Conservation (phyloP, 2,329 filamentous ascomycete genomes). For the Zymoseptoria brevis region DNA sequence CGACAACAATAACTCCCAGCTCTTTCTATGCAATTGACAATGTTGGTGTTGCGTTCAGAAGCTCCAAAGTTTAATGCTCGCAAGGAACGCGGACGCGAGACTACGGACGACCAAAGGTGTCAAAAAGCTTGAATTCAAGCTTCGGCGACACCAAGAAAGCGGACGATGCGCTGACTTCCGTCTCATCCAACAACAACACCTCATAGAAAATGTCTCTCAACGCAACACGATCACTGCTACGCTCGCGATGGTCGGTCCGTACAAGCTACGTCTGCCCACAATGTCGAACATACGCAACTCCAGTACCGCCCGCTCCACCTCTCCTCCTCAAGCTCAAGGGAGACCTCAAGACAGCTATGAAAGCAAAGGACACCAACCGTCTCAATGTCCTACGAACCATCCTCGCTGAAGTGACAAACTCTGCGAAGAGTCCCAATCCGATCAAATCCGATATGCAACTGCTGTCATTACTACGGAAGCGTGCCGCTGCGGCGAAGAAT, state of each 20-base stretch:
- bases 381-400: slow-evolving; percentile 62
- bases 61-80: slow-evolving; percentile 1
- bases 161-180: too few relatives aligned
- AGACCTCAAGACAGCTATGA: slow-evolving; percentile 43
- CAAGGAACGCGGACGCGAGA: slow-evolving; percentile 1
- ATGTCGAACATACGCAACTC: slow-evolving; percentile 22
- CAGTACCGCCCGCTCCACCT: slow-evolving; percentile 26
- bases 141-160: too few relatives aligned
- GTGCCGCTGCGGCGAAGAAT: slow-evolving; percentile 49
- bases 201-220: slow-evolving; percentile 13
- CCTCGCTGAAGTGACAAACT: slow-evolving; percentile 64
- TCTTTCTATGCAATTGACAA: not conserved
- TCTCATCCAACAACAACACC: not conserved
- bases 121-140: not conserved
- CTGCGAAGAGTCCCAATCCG: slow-evolving; percentile 63
- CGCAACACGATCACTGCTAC: slow-evolving; percentile 10
- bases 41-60: not conserved
- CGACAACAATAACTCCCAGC: not conserved
- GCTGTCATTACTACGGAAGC: slow-evolving; percentile 58
- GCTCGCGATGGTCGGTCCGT: slow-evolving; percentile 9
- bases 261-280: slow-evolving; percentile 17
- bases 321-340: slow-evolving; percentile 38
- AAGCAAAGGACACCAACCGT: slow-evolving; percentile 46
- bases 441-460: slow-evolving; percentile 63
- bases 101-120: not conserved